Conservation (phyloP, 805 yeast species). For the Cephaloascus fragrans region DNA sequence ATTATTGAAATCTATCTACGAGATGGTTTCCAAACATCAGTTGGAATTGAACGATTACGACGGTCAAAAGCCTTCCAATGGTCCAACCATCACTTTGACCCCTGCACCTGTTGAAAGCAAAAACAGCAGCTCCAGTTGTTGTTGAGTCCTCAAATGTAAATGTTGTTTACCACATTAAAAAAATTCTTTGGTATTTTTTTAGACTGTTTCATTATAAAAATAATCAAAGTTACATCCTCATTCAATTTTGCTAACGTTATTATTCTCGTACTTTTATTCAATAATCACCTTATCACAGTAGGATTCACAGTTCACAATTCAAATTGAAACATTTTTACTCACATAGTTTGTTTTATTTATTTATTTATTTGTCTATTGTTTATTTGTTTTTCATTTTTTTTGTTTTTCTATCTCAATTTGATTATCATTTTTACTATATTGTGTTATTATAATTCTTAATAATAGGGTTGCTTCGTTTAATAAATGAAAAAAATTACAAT, state of each 20-base stretch:
- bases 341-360: neutral
- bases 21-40: constrained; percentile 89
- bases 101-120: constrained; percentile 83
- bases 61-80: constrained; percentile 61
- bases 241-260: neutral
- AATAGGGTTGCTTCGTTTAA: neutral
- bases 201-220: no score
- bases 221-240: no score
- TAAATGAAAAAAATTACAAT: neutral
- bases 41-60: constrained; percentile 73
- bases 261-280: no score
- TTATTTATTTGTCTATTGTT: neutral
- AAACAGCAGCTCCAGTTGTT: constrained; percentile 44
- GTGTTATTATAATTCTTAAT: neutral
- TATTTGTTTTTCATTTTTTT: no score
- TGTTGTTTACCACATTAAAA: no score
- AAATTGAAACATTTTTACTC: no score
- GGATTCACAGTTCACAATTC: no score
- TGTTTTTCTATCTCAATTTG: neutral
- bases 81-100: constrained; percentile 87
- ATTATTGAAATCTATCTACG: constrained; percentile 85
- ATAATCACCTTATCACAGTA: no score
- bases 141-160: no score
- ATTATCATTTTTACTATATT: neutral
- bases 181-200: no score